These are phyloP conservation scores for Cryptococcus sp. DNA, from an alignment of 1,284 basidiomycete species.

Conservation along the genomic window DNA sequence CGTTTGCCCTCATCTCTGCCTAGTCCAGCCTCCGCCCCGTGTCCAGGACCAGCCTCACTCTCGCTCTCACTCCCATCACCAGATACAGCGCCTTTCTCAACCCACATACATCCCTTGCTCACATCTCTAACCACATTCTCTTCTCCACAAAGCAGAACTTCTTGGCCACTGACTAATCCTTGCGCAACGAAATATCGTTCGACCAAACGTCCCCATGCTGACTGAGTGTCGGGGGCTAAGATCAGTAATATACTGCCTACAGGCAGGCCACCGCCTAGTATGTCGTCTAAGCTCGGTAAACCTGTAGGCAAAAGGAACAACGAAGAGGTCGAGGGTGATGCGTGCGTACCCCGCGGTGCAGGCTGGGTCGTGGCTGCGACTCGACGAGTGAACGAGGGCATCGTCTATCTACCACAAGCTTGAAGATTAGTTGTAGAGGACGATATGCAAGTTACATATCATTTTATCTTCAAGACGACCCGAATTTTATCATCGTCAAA, in stretches of 20 bases:
- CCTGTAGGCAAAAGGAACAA: constrained; percentile 79
- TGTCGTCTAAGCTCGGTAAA: constrained; percentile 91
- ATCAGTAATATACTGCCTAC: constrained; percentile 73
- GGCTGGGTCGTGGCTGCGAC: constrained; percentile 54
- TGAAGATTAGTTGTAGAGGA: too few species aligned
- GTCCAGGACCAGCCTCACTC: constrained; percentile 56
- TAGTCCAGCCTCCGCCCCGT: constrained; percentile 46
- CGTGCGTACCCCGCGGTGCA: constrained; percentile 60
- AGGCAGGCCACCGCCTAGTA: constrained; percentile 90
- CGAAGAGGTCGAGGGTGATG: constrained; percentile 62
- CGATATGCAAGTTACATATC: too few species aligned
- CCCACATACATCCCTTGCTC: constrained; percentile 77
- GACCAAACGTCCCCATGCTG: constrained; percentile 81
- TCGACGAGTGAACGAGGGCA: constrained; percentile 85
- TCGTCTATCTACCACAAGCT: constrained; percentile 34
- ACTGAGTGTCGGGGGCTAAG: constrained; percentile 77
- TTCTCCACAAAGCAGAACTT: constrained; percentile 66
- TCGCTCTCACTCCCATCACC: constrained; percentile 57
- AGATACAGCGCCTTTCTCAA: constrained; percentile 48
- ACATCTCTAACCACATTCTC: constrained; percentile 56
- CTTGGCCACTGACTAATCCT: constrained; percentile 72
- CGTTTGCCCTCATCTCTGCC: constrained; percentile 53
- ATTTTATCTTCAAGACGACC: too few species aligned
- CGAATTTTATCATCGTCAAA: too few species aligned
- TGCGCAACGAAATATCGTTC: constrained; percentile 87